A percentile compares a stretch with the other conserved stretches of the same genome.
phyloP scores from a whole-genome alignment of 2,329 filamentous ascomycete genomes.

The Colletotrichum liriopes region DNA sequence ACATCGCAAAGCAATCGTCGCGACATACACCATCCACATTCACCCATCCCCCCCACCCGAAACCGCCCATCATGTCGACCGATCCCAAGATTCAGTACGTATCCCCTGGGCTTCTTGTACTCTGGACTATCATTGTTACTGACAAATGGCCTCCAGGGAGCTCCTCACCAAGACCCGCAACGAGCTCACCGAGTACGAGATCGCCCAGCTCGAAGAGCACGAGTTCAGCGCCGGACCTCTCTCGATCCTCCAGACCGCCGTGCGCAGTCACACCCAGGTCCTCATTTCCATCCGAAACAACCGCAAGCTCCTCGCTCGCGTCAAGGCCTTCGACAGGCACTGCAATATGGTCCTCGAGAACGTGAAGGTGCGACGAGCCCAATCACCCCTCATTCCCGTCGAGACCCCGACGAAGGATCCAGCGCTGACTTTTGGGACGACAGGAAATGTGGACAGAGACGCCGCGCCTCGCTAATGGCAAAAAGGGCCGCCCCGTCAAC shows the following conservation, averaged over 20 bases:
- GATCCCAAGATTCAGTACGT: conserved; percentile 82
- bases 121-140: conserved; percentile 44
- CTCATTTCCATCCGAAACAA: conserved; percentile 98
- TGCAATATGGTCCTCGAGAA: conserved; percentile 99
- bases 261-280: conserved; percentile 94
- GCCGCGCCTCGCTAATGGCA: conserved; percentile 84
- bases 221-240: conserved; percentile 72
- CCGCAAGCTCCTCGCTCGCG: conserved; percentile 94
- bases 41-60: conserved; percentile 43
- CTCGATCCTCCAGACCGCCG: conserved; percentile 96
- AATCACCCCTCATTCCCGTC: neutral
- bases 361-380: conserved; percentile 63
- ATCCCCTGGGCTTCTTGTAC: conserved; percentile 23
- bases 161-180: conserved; percentile 89
- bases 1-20: conserved; percentile 25
- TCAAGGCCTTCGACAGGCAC: conserved; percentile 98
- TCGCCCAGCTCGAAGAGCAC: conserved; percentile 77
- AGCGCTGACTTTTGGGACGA: conserved; percentile 11
- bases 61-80: conserved; percentile 50
- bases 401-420: neutral
- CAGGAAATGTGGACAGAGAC: conserved; percentile 99
- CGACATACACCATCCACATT: conserved; percentile 41
- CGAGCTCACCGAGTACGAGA: conserved; percentile 95
- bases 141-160: conserved; percentile 72
- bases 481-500: conserved; percentile 92